Evolutionary conservation across 140 eudicot genomes (phyloP), one percentile per base, ranked within the genome.

Genomic region (Bidens hawaiensis): DNA sequence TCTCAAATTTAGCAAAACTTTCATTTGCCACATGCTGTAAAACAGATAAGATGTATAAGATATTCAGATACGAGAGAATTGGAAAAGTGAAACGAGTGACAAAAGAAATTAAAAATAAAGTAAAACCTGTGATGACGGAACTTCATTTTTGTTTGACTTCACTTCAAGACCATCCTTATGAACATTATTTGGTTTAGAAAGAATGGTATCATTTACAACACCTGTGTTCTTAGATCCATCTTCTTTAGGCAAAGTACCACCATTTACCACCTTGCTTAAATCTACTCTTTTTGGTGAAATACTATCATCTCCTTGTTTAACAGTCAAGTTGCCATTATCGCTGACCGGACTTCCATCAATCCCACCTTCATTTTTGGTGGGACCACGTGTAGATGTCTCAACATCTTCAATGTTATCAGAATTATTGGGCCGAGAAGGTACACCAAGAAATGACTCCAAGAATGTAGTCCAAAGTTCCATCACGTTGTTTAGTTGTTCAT

Each of bases 361-460:
- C 47, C 84, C 96, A 5, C 72, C 77, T 28, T 60, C 75, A 28
- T 64, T 75, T 67, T 78, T 72, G 46, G 72, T 13, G 14, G 69
- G 41, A 41, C 49, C 81, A 49, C 41, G 82, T 45, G 76, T 82
- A 64, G 91, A 70, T 33, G 62, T 51, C 30, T 33, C 77, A 17
- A 62, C 78, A 68, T 78, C 95, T 70, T 85, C 93, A 24, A 53
- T 10, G 64, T 61, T 65, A 45, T 78, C 79, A 0, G 72, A 60
- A 43, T 64, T 63, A 17, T 64, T 79, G 6, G 80, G 77, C 25
- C 79, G 85, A 54, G 83, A 74, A 48, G 76, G 74, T 25, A 88
- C 78, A 42, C 85, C 89, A 36, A 93, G 73, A 85, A 93, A 76
- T 49, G 95, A 87, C 85, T 93, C 99, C 82, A 93, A 85, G 52